Evolutionary conservation across 2,329 filamentous ascomycete genomes (phyloP).

Genomic region (Nigrograna mackinnonii): DNA sequence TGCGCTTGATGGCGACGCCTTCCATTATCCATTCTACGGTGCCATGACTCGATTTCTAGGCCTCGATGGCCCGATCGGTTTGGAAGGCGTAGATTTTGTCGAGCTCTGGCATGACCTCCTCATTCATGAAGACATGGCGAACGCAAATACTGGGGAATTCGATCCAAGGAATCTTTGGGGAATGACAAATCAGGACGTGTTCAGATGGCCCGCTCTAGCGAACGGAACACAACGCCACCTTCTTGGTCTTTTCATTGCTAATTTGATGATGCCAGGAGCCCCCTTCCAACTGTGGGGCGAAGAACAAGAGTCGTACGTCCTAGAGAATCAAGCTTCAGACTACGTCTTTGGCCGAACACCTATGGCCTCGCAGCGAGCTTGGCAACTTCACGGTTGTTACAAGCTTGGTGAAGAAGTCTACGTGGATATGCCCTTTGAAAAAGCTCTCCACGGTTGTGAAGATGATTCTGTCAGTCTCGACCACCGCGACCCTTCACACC

Average conservation of each 20-base stretch:
- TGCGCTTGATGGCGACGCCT: conserved; percentile 63
- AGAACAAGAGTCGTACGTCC: conserved; percentile 66
- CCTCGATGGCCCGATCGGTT: conserved; percentile 52
- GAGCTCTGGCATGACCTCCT: conserved; percentile 61
- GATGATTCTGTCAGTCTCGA: conserved; percentile 62
- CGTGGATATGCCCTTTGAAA: conserved; percentile 60
- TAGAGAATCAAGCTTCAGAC: conserved; percentile 67
- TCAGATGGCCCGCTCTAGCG: conserved; percentile 64
- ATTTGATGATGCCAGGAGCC: conserved; percentile 63
- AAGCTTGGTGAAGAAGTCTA: conserved; percentile 60
- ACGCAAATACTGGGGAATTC: conserved; percentile 63
- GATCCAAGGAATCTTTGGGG: conserved; percentile 69
- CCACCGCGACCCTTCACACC: conserved; percentile 65
- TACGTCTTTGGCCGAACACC: conserved; percentile 68
- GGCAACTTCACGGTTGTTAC: conserved; percentile 69
- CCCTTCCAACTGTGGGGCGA: conserved; percentile 66
- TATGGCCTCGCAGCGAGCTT: conserved; percentile 64
- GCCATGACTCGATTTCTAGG: conserved; percentile 65
- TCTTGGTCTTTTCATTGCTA: conserved; percentile 62
- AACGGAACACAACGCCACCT: conserved; percentile 62
- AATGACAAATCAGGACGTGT: conserved; percentile 68
- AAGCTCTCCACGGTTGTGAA: conserved; percentile 58
- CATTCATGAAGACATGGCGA: conserved; percentile 62
- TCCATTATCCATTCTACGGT: conserved; percentile 68
- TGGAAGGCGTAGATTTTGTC: conserved; percentile 48